A percentile compares a stretch with the other conserved stretches of the same genome.
Evolutionary conservation across 2,329 filamentous ascomycete species (phyloP).

Genomic region (Fusarium secorum): DNA sequence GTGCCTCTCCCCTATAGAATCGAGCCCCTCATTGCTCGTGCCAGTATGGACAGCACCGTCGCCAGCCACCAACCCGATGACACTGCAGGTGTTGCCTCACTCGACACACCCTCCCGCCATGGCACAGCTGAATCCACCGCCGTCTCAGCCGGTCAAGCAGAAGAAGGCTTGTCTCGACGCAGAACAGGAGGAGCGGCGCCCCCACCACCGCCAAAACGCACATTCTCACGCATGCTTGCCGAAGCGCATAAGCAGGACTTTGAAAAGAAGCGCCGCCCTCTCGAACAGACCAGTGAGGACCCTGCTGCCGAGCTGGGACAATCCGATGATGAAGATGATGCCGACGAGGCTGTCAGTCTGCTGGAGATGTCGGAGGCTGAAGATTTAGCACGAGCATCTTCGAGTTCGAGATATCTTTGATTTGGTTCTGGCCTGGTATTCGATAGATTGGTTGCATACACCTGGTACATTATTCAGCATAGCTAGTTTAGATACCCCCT

Average conservation of each 20-base stretch:
- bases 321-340: slow-evolving; percentile 48
- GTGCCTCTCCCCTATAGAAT: slow-evolving; percentile 83
- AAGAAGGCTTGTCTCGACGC: slow-evolving; percentile 42
- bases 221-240: slow-evolving; percentile 72
- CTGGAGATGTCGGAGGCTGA: slow-evolving; percentile 44
- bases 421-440: background rate
- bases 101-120: slow-evolving; percentile 19
- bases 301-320: slow-evolving; percentile 41
- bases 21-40: slow-evolving; percentile 55
- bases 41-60: slow-evolving; percentile 47
- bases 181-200: slow-evolving; percentile 47
- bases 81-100: background rate
- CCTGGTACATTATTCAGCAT: slow-evolving; percentile 9
- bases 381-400: slow-evolving; percentile 24
- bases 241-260: slow-evolving; percentile 92
- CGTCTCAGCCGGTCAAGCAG: slow-evolving; percentile 25
- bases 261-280: slow-evolving; percentile 71
- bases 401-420: slow-evolving; percentile 23
- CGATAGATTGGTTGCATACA: background rate
- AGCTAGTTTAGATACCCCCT: slow-evolving; percentile 21
- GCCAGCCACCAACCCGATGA: background rate
- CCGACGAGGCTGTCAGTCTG: slow-evolving; percentile 35
- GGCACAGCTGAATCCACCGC: slow-evolving; percentile 31
- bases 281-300: slow-evolving; percentile 38
- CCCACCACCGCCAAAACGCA: slow-evolving; percentile 31